phyloP scores from a whole-genome alignment of 345 rosid genomes.

The Reutealis trisperma region DNA sequence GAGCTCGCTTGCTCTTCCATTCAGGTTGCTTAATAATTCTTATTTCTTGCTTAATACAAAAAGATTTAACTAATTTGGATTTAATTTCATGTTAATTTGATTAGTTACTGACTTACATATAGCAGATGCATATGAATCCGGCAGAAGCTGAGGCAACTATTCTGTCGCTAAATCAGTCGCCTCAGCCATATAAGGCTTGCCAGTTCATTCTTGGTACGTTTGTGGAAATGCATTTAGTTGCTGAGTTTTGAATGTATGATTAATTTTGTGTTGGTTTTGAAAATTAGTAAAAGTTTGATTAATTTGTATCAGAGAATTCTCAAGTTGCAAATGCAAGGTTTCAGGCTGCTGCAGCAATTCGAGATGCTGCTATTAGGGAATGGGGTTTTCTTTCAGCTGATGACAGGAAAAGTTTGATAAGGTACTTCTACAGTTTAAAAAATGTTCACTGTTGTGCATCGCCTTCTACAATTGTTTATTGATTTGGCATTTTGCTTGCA shows the following conservation, averaged over 20 bases:
- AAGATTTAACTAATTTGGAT: background rate
- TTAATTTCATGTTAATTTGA: background rate
- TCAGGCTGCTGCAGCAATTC: constrained; percentile 95
- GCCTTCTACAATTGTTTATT: background rate
- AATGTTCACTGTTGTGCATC: too few species aligned
- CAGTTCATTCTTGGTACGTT: constrained; percentile 76
- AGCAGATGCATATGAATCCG: constrained; percentile 78
- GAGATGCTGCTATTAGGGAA: constrained; percentile 94
- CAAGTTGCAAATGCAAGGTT: constrained; percentile 91
- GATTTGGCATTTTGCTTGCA: constrained; percentile 33
- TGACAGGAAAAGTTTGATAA: constrained; percentile 74
- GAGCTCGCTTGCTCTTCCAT: constrained; percentile 90
- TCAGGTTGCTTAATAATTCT: constrained; percentile 50
- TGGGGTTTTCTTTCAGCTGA: constrained; percentile 78
- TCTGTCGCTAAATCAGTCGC: constrained; percentile 72
- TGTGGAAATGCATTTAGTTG: constrained; percentile 6
- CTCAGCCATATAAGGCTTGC: constrained; percentile 84
- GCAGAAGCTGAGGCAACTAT: constrained; percentile 85
- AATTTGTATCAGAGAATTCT: constrained; percentile 68
- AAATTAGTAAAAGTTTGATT: background rate
- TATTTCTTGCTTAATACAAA: background rate
- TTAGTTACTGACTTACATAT: background rate
- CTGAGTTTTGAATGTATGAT: background rate
- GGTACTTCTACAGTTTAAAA: constrained; percentile 35
- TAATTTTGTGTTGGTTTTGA: background rate